A percentile compares a stretch with the other conserved stretches of the same genome.
Evolutionary conservation across 768 basidiomycete species (phyloP).

Genomic region (Galerina marginata): DNA sequence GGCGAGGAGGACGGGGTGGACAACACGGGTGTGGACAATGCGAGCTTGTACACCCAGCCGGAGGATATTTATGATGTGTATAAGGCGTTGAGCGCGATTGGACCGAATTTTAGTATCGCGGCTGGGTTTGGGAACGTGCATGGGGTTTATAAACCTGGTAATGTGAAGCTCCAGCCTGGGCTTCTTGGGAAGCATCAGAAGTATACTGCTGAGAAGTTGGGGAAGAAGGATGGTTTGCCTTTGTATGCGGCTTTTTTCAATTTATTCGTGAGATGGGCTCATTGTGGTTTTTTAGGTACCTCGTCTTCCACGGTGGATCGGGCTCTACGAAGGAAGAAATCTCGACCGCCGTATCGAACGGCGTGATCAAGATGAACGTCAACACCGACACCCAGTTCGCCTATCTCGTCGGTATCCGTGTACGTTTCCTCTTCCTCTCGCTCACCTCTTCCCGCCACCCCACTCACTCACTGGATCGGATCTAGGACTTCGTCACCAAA

Average conservation of each 20-base stretch:
- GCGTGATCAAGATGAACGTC: constrained; percentile 99
- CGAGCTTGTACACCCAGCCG: constrained; percentile 94
- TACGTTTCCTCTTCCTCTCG: constrained; percentile 25
- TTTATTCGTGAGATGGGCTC: neutral
- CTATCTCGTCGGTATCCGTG: constrained; percentile 85
- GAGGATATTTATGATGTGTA: constrained; percentile 94
- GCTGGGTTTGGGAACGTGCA: constrained; percentile 99
- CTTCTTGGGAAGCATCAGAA: constrained; percentile 91
- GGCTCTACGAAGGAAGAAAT: constrained; percentile 98
- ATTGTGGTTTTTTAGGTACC: constrained; percentile 75
- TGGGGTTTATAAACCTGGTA: constrained; percentile 99
- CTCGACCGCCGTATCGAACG: constrained; percentile 84
- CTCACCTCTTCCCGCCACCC: neutral
- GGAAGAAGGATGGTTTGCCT: constrained; percentile 70
- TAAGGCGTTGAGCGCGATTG: constrained; percentile 79
- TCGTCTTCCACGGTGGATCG: constrained; percentile 99
- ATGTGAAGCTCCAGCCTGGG: constrained; percentile 92
- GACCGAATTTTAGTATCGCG: constrained; percentile 96
- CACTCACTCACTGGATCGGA: neutral
- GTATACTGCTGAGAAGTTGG: constrained; percentile 71
- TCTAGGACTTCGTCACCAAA: constrained; percentile 80
- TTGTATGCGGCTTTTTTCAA: constrained; percentile 59
- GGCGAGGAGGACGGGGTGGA: constrained; percentile 99
- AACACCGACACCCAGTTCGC: constrained; percentile 96
- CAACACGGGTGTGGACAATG: constrained; percentile 95